Base-by-base conservation (phyloP, 75 land plant genomes). In the Adiantum capillusveneris region DNA sequence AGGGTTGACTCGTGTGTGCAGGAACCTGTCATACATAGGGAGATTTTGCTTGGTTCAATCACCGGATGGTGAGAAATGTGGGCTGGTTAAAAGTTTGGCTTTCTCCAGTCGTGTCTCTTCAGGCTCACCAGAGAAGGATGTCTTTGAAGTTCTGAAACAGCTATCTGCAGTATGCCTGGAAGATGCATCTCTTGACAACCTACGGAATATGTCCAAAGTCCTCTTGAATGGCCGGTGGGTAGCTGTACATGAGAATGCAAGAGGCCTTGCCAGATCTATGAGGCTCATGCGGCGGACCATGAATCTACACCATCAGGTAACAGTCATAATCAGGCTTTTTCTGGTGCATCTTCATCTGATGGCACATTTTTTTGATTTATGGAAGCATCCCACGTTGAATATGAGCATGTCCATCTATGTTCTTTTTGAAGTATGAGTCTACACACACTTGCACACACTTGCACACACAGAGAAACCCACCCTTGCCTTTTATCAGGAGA, bases 1-100 rank as follows among this genome's bases (percentile, higher is more conserved):
- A n/a, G n/a, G n/a, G n/a, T n/a, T n/a, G n/a, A n/a, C n/a, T n/a
- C n/a, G n/a, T n/a, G n/a, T n/a, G n/a, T n/a, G 56, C 83, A 92
- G 98, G 31, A 90, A 88, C 53, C 75, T 79, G 41, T 92, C 96
- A 0, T 77, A 75, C 56, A 85, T 83, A 81, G 98, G 98, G 26
- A 83, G 75, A 65, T 49, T 93, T 50, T 93, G 98, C 71, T 82
- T 94, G 54, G 66, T 93, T 19, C 81, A 94, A 37, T 85, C 98
- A 6, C 73, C 90, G 25, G 98, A 93, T 81, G 98, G 90, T 31
- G 87, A 83, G 61, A 86, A 85, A 20, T 93, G 98, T 63, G 98
- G 98, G 55, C 83, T 93, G 22, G 83, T 88, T 9, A 93, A 93
- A 46, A 93, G 80, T 75, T 61, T 93, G 58, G 90, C 96, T 42